Conservation (phyloP, 2,329 filamentous ascomycete genomes). For the Curvularia sp. region DNA sequence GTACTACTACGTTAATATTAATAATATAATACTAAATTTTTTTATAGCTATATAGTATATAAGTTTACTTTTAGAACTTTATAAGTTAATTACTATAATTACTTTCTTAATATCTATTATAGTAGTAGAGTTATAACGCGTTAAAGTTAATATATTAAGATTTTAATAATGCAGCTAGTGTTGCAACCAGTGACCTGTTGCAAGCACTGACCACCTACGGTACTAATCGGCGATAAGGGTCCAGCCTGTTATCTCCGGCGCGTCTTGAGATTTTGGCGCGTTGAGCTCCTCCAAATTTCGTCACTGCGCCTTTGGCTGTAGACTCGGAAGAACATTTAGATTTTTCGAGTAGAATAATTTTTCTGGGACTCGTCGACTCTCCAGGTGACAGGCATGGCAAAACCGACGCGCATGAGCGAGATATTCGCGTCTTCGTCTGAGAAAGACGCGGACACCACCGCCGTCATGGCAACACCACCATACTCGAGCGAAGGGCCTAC, state of each 20-base stretch:
- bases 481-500: slow-evolving; percentile 36
- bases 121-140: too few relatives aligned
- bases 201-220: too few relatives aligned
- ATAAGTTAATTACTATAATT: too few relatives aligned
- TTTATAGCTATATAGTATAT: background rate
- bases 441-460: slow-evolving; percentile 12
- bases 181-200: too few relatives aligned
- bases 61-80: too few relatives aligned
- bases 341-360: background rate
- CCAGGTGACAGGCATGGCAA: slow-evolving; percentile 17
- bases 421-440: slow-evolving; percentile 28
- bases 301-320: slow-evolving; percentile 3
- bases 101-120: too few relatives aligned
- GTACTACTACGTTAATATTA: background rate
- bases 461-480: slow-evolving; percentile 13
- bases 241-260: slow-evolving; percentile 12
- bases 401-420: slow-evolving; percentile 31
- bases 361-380: too few relatives aligned
- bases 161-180: too few relatives aligned
- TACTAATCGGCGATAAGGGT: slow-evolving; percentile 16
- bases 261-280: slow-evolving; percentile 18
- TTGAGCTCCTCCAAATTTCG: slow-evolving; percentile 11
- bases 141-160: too few relatives aligned
- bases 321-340: background rate
- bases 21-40: background rate